A percentile compares a stretch with the other conserved stretches of the same genome.
Evolutionary conservation across 192 early-diverging fungal genomes (phyloP).

Genomic region (Backusella macrospora): DNA sequence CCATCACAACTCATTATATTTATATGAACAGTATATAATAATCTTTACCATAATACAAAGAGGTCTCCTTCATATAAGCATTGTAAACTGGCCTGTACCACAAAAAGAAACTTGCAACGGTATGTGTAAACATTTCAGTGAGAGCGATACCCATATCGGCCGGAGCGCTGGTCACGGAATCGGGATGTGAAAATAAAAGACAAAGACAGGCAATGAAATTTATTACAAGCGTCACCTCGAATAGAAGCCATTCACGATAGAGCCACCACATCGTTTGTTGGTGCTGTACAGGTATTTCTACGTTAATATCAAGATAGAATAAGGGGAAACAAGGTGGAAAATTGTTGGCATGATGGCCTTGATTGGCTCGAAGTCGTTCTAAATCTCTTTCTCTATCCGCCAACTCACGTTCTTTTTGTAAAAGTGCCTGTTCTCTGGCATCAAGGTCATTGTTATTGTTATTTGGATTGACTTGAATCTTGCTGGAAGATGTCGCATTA

Average conservation of each 20-base stretch:
- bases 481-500: not conserved
- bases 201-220: slow-evolving; percentile 81
- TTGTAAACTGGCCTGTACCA: slow-evolving; percentile 92
- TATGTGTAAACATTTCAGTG: slow-evolving; percentile 76
- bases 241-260: slow-evolving; percentile 76
- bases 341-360: slow-evolving; percentile 61
- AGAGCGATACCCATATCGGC: slow-evolving; percentile 81
- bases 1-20: no score
- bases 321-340: slow-evolving; percentile 84
- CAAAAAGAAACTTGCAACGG: slow-evolving; percentile 73
- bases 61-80: slow-evolving; percentile 85
- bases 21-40: not conserved
- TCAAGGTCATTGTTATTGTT: slow-evolving; percentile 26
- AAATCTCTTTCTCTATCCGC: slow-evolving; percentile 74
- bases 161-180: slow-evolving; percentile 65
- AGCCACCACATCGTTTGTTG: slow-evolving; percentile 67
- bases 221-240: slow-evolving; percentile 67
- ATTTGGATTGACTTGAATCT: not conserved
- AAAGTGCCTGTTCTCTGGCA: slow-evolving; percentile 71
- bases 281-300: slow-evolving; percentile 69
- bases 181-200: slow-evolving; percentile 68
- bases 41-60: slow-evolving; percentile 78
- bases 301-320: slow-evolving; percentile 79
- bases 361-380: slow-evolving; percentile 60
- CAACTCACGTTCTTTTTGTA: slow-evolving; percentile 75